Conservation (phyloP, 805 yeast species). For the Teunomyces funiuensis region DNA sequence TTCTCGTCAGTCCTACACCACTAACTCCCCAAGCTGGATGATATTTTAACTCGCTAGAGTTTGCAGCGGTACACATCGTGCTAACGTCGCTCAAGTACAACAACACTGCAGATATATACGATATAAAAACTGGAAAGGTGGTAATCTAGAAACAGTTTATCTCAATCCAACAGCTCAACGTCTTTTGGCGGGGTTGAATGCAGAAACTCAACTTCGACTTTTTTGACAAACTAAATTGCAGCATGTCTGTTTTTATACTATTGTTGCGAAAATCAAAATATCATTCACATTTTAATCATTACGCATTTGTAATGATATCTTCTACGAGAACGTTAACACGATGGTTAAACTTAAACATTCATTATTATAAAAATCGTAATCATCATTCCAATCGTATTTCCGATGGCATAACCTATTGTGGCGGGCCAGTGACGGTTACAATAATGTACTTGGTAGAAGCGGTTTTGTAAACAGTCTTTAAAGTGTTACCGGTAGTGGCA, state of each 20-base stretch:
- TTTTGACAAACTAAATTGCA: not conserved
- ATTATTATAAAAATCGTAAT: not conserved
- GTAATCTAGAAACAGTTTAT: slow-evolving; percentile 33
- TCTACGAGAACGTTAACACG: no score
- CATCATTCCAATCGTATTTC: no score
- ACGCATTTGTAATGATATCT: no score
- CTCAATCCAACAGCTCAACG: slow-evolving; percentile 38
- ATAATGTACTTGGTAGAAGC: slow-evolving; percentile 9
- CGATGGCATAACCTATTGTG: not conserved
- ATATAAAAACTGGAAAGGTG: slow-evolving; percentile 38
- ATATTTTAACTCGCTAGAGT: slow-evolving; percentile 43
- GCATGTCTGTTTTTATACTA: no score
- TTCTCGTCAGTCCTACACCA: slow-evolving; percentile 48
- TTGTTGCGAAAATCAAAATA: no score
- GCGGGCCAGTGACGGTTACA: slow-evolving; percentile 5
- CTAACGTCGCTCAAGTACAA: slow-evolving; percentile 32
- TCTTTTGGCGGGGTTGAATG: slow-evolving; percentile 29
- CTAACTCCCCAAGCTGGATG: slow-evolving; percentile 48
- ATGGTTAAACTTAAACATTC: no score
- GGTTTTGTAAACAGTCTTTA: slow-evolving; percentile 7
- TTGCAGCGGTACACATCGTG: slow-evolving; percentile 47
- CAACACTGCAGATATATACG: slow-evolving; percentile 25
- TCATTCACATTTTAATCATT: no score
- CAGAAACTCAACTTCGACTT: slow-evolving; percentile 25
- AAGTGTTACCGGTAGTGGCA: no score